Base-by-base conservation (phyloP, 805 yeast species). In the Saccharomycopsis olivae region DNA sequence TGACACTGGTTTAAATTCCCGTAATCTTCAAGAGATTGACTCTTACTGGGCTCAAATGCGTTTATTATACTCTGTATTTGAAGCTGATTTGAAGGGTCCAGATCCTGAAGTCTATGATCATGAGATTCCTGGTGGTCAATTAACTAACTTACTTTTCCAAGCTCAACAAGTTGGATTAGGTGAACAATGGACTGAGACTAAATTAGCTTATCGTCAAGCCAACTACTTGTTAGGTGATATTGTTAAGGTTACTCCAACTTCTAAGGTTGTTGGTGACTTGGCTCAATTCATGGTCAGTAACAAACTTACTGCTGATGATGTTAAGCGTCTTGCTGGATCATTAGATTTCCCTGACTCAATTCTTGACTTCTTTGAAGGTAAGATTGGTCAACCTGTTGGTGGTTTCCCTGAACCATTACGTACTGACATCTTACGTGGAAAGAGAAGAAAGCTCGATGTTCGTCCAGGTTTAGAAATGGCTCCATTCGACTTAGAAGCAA, bases 371-470 rank as follows among this genome's bases (percentile, higher is more conserved):
- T 87, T 92, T 73, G 95, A 92, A 69, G 99, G 99, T 54, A 73
- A 92, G 60, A 92, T 92, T 84, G 99, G 99, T 59, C 92, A 92
- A 51, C 99, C 99, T 56, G 86, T 85, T 59, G 99, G 98, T 51
- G 99, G 99, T 6, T 92, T 92, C 95, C 98, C 99, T 45, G 99
- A 92, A 66, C 98, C 99, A 29, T 71, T 92, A 63, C 79, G 99
- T 66, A 71, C 95, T 29, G 85, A 88, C 61, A 73, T 92, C 48
- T 75, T 92, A 56, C 76, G 78, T 55, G 94, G 88, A 60, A 87
- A 87, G 78, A 82, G 98, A 68, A 78, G 83, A 65, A 86, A 86
- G 65, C 74, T 92, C 63, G 74, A 77, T 47, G 66, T 69, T 51
- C 79, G 99, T 65, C 98, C 99, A 33, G 99, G 99, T 49, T 74